Evolutionary conservation across 2,329 filamentous ascomycete species (phyloP).

Genomic region (Arthrobotrys megalospora): DNA sequence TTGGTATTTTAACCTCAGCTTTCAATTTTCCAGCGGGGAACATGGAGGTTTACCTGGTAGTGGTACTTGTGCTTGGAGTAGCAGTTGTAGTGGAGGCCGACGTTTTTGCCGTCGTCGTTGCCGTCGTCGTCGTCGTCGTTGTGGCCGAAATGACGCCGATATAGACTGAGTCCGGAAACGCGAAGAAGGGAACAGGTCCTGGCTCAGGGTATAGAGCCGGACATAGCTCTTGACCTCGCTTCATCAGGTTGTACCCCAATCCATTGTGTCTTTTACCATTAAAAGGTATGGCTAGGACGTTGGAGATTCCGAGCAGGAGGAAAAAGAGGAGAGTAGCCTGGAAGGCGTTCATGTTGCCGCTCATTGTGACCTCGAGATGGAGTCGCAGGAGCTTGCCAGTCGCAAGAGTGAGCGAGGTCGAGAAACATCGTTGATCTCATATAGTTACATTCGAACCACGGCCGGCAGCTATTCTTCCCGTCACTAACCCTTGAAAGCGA

Average conservation of each 20-base stretch:
- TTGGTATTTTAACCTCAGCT: too few species aligned
- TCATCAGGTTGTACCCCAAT: slow-evolving; percentile 17
- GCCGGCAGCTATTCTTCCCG: background rate
- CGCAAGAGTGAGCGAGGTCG: too few species aligned
- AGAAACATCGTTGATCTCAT: too few species aligned
- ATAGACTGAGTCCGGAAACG: slow-evolving; percentile 35
- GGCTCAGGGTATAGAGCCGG: slow-evolving; percentile 39
- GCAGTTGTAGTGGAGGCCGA: background rate
- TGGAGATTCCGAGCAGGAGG: slow-evolving; percentile 12
- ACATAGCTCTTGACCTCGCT: slow-evolving; percentile 43
- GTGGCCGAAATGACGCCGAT: slow-evolving; percentile 8
- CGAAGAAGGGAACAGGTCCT: slow-evolving; percentile 38
- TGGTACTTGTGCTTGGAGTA: background rate
- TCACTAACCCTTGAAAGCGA: background rate
- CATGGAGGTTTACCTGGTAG: too few species aligned
- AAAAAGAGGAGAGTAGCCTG: background rate
- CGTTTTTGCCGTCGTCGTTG: background rate
- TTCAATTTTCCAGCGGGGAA: too few species aligned
- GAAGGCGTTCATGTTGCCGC: slow-evolving; percentile 3
- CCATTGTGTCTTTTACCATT: background rate
- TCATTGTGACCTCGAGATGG: background rate
- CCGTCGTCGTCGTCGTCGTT: slow-evolving; percentile 4
- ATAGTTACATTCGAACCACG: background rate
- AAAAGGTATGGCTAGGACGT: slow-evolving; percentile 19
- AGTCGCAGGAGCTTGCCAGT: background rate